Percentiles rank a stretch among this genome's conserved stretches.
Conservation (phyloP, 202 grass and related monocot genomes). For the Thinopyrum obtusiflorum region DNA sequence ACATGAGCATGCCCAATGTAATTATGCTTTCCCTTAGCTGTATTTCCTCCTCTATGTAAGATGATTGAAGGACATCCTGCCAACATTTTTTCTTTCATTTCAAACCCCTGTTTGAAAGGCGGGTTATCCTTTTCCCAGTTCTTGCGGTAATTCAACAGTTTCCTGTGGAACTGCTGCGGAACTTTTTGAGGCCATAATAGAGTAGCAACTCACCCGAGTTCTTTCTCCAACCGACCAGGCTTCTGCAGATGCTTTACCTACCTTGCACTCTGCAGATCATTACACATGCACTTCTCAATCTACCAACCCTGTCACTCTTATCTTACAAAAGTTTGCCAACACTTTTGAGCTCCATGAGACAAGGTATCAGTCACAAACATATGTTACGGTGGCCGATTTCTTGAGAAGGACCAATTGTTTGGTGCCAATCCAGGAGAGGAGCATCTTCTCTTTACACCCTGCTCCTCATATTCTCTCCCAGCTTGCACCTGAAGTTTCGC, state of each 20-base stretch:
- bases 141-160: not conserved
- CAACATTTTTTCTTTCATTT: not conserved
- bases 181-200: not conserved
- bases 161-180: not conserved
- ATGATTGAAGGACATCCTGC: not conserved
- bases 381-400: not conserved
- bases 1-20: not conserved
- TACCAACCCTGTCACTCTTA: not conserved
- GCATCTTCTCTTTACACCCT: slow-evolving; percentile 85
- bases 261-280: slow-evolving; percentile 26
- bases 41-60: not conserved
- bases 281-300: not conserved
- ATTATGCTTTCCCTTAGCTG: not conserved
- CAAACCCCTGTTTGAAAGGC: not conserved
- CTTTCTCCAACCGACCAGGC: not conserved
- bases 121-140: not conserved
- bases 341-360: not conserved
- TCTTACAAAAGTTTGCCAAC: not conserved
- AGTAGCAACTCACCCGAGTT: not conserved
- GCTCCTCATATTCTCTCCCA: slow-evolving; percentile 45
- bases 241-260: slow-evolving; percentile 44
- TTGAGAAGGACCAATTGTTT: not conserved
- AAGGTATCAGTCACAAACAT: slow-evolving; percentile 2
- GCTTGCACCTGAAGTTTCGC: slow-evolving; percentile 64
- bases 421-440: slow-evolving; percentile 42